Base-by-base conservation (phyloP, 768 basidiomycete species). In the Tulasnella sp. region DNA sequence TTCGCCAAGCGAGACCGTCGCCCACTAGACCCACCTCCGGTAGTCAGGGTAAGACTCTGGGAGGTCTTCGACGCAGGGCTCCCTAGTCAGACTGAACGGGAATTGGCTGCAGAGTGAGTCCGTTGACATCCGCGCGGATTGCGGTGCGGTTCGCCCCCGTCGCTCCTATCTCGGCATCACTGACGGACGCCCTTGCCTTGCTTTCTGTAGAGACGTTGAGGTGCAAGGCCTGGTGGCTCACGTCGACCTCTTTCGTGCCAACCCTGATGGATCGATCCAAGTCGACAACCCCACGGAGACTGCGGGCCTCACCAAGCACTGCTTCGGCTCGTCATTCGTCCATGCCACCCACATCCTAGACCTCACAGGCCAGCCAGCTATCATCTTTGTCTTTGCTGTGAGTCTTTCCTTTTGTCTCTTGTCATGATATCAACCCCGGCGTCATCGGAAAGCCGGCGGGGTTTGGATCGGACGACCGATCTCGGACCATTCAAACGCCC, bases 221-320 rank as follows among this genome's bases (percentile, higher is more conserved):
- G 84, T 85, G n/a, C 85, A 88, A 38, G 93, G 92, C 1, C 85
- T 93, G 15, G 81, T 94, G 19, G 93, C 93, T 82, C 91, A 90
- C 2, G 91, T 91, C 52, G 93, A 93, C 82, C 85, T 94, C 22
- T 92, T 91, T 78, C 90, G 89, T 4, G 87, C 91, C 52, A 71
- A 68, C 29, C 54, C 25, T 17, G 75, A 38, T 36, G 68, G 71
- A 68, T 40, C 67, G 31, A 40, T 76, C 40, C 39, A 31, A 37
- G 64, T 31, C 34, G 69, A 37, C 74, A 71, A 71, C 36, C 42
- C 45, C 38, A 49, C 49, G 14, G 67, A 58, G 36, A 58, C 49
- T 31, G 70, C 67, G 42, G 29, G 70, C 36, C 75, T 76, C 67
- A 76, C 75, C 19, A 76, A 40, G 37, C 69, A 68, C 58, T 42